phyloP scores from a whole-genome alignment of 2,329 filamentous ascomycete genomes.

The Penicillium sp. region DNA sequence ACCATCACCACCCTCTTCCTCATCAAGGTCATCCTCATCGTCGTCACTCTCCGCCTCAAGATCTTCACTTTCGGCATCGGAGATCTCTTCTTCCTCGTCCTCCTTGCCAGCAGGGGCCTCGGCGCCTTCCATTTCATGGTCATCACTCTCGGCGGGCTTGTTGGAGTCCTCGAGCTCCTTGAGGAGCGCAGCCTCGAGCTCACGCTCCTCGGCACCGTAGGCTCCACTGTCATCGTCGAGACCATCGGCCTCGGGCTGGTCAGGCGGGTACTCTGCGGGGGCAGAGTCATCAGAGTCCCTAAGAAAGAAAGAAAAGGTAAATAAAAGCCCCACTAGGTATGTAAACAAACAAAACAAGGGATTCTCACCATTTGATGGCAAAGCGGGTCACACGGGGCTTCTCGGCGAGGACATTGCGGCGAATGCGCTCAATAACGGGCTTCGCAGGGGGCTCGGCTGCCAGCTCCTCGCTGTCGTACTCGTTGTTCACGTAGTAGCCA shows the following conservation, averaged over 20 bases:
- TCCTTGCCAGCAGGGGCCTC: conserved; percentile 53
- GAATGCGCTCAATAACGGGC: conserved; percentile 87
- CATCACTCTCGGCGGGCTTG: conserved; percentile 52
- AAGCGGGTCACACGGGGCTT: conserved; percentile 97
- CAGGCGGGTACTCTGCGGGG: conserved; percentile 91
- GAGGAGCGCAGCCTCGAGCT: conserved; percentile 65
- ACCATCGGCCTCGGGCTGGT: conserved; percentile 92
- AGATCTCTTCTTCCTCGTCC: conserved; percentile 65
- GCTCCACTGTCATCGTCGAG: conserved; percentile 76
- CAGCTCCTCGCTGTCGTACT: conserved; percentile 91
- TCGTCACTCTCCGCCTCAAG: conserved; percentile 75
- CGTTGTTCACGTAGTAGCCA: conserved; percentile 99
- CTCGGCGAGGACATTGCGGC: conserved; percentile 88
- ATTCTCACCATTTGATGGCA: conserved; percentile 87
- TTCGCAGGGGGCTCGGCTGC: conserved; percentile 86
- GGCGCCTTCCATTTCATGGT: conserved; percentile 73
- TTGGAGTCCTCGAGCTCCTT: conserved; percentile 52
- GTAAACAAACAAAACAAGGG: conserved; percentile 17
- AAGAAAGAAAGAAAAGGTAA: conserved; percentile 7
- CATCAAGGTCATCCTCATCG: conserved; percentile 67
- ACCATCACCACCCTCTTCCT: conserved; percentile 60
- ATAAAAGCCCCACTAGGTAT: background rate
- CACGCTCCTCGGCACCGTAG: conserved; percentile 88
- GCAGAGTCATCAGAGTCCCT: conserved; percentile 99
- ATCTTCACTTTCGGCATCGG: conserved; percentile 75